A percentile compares a stretch with the other conserved stretches of the same genome.
These are phyloP conservation scores for Silene latifolia DNA, from an alignment of 148 eudicot species.

Conservation along the genomic window DNA sequence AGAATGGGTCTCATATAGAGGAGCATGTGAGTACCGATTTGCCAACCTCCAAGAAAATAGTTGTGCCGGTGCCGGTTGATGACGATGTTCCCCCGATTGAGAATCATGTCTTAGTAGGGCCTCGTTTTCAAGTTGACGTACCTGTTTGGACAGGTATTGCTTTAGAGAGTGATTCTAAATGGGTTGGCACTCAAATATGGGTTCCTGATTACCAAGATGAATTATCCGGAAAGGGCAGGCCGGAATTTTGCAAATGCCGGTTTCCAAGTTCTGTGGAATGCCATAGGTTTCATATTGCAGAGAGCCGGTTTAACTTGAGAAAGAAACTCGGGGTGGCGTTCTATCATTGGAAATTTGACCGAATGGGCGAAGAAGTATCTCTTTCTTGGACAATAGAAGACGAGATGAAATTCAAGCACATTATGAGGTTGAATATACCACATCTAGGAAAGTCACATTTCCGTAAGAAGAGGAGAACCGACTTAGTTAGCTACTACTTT, in stretches of 20 bases:
- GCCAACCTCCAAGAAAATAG: slow-evolving; percentile 16
- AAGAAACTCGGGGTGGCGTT: slow-evolving; percentile 55
- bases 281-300: slow-evolving; percentile 68
- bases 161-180: slow-evolving; percentile 62
- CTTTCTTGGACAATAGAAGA: slow-evolving; percentile 77
- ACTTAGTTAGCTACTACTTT: slow-evolving; percentile 72
- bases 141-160: slow-evolving; percentile 56
- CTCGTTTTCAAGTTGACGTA: slow-evolving; percentile 63
- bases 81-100: slow-evolving; percentile 26
- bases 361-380: slow-evolving; percentile 84
- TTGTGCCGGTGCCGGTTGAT: slow-evolving; percentile 6
- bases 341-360: slow-evolving; percentile 59
- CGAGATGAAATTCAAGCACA: slow-evolving; percentile 56
- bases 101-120: slow-evolving; percentile 48
- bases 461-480: slow-evolving; percentile 46
- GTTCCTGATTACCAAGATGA: slow-evolving; percentile 34
- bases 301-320: slow-evolving; percentile 57
- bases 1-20: slow-evolving; percentile 19
- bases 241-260: slow-evolving; percentile 44
- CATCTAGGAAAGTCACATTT: slow-evolving; percentile 37
- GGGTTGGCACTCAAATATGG: slow-evolving; percentile 80
- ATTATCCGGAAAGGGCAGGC: slow-evolving; percentile 40
- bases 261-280: slow-evolving; percentile 59
- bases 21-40: slow-evolving; percentile 23
- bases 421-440: slow-evolving; percentile 27